These are phyloP conservation scores for Leavenworthia alabamica DNA, from an alignment of 345 rosid genomes.

Conservation along the genomic window DNA sequence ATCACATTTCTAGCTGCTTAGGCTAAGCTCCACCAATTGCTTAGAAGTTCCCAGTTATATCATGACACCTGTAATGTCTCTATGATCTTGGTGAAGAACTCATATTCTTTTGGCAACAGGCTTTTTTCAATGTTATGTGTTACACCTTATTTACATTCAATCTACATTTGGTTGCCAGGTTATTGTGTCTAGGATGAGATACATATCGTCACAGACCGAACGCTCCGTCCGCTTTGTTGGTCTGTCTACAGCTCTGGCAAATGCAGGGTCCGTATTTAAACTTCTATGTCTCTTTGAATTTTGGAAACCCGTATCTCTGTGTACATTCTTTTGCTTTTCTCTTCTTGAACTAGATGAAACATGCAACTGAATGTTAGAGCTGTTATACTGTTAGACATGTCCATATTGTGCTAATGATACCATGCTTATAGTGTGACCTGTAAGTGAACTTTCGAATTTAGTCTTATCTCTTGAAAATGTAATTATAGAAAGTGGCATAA, in stretches of 20 bases:
- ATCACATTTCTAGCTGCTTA: constrained; percentile 8
- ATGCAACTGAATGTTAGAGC: constrained; percentile 10
- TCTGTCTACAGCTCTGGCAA: constrained; percentile 95
- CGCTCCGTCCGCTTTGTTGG: constrained; percentile 87
- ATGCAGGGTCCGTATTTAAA: constrained; percentile 62
- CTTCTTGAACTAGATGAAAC: background rate
- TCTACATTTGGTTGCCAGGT: constrained; percentile 45
- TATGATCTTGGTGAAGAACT: constrained; percentile 10
- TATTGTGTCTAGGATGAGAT: constrained; percentile 98
- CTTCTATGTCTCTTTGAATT: constrained; percentile 1
- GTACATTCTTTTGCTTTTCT: background rate
- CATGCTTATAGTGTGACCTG: background rate
- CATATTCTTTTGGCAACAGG: background rate
- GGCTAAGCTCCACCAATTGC: constrained; percentile 4
- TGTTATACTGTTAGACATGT: constrained; percentile 5
- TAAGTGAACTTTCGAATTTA: background rate
- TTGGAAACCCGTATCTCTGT: constrained; percentile 2
- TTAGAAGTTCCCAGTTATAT: constrained; percentile 11
- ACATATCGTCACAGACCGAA: constrained; percentile 97
- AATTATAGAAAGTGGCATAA: background rate
- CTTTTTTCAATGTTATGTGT: background rate
- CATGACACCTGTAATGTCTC: constrained; percentile 8
- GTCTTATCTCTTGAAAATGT: background rate
- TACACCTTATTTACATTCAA: background rate
- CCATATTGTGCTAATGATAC: background rate